Evolutionary conservation across 345 rosid species (phyloP).

Genomic region (Passiflora organensis): DNA sequence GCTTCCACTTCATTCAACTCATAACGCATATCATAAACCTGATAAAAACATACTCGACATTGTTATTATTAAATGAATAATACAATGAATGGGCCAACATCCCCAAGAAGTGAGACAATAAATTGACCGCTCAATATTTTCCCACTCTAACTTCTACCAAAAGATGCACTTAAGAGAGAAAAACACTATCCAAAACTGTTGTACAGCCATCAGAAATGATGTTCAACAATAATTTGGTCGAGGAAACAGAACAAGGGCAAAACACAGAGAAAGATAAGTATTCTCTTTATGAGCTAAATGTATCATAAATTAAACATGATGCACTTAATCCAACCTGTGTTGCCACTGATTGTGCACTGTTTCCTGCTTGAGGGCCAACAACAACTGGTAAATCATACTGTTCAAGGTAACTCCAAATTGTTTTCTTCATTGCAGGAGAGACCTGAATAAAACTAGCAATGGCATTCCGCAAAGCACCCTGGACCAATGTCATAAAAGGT

Average conservation of each 20-base stretch:
- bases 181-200: too few species aligned
- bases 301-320: not conserved
- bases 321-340: constrained; percentile 44
- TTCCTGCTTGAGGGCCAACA: constrained; percentile 53
- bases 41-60: constrained; percentile 5
- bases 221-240: too few species aligned
- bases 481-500: constrained; percentile 13
- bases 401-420: constrained; percentile 84
- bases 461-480: constrained; percentile 94
- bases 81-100: too few species aligned
- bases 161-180: too few species aligned
- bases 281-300: too few species aligned
- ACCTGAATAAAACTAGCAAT: constrained; percentile 62
- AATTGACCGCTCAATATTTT: too few species aligned
- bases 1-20: constrained; percentile 98
- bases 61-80: too few species aligned
- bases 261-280: not conserved
- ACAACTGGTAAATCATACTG: constrained; percentile 95
- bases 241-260: not conserved
- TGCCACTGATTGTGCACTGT: constrained; percentile 41
- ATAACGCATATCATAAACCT: constrained; percentile 97
- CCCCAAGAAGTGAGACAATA: too few species aligned
- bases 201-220: too few species aligned
- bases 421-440: constrained; percentile 69
- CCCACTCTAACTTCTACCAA: too few species aligned